Percentiles rank a stretch among this genome's conserved stretches.
These are phyloP conservation scores for Blastocystis sp. DNA, from an alignment of 352 stramenopile species.

Conservation along the genomic window DNA sequence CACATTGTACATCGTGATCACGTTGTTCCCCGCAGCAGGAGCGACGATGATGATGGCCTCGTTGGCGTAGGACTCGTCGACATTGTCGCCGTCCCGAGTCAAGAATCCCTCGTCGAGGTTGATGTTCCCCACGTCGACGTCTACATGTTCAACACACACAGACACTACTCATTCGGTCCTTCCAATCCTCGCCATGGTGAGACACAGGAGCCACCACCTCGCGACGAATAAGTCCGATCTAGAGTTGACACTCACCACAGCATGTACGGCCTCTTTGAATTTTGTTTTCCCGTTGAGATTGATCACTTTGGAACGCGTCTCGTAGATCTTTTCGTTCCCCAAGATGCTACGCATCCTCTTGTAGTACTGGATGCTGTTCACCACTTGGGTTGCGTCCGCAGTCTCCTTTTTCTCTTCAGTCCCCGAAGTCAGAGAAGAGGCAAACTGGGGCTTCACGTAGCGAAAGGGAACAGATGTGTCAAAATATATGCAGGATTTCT, in stretches of 20 bases:
- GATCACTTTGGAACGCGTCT: constrained; percentile 45
- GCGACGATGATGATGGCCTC: constrained; percentile 46
- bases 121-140: background rate
- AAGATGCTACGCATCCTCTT: constrained; percentile 19
- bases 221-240: constrained; percentile 21
- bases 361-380: constrained; percentile 17
- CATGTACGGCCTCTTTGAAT: constrained; percentile 1
- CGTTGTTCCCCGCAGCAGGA: constrained; percentile 25
- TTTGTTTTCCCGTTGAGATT: background rate
- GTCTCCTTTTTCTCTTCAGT: background rate
- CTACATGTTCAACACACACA: background rate
- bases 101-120: constrained; percentile 53
- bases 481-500: constrained; percentile 2
- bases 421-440: background rate
- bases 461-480: constrained; percentile 5
- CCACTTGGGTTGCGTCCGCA: background rate
- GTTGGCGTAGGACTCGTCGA: background rate
- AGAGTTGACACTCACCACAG: background rate
- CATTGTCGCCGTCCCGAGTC: background rate
- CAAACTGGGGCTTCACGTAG: constrained; percentile 37
- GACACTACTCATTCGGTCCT: constrained; percentile 11
- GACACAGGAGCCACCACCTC: background rate
- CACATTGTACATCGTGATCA: constrained; percentile 60
- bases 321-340: constrained; percentile 55
- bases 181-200: constrained; percentile 16